phyloP scores from a whole-genome alignment of 441 rosid genomes.

The Gossypium davidsonii region DNA sequence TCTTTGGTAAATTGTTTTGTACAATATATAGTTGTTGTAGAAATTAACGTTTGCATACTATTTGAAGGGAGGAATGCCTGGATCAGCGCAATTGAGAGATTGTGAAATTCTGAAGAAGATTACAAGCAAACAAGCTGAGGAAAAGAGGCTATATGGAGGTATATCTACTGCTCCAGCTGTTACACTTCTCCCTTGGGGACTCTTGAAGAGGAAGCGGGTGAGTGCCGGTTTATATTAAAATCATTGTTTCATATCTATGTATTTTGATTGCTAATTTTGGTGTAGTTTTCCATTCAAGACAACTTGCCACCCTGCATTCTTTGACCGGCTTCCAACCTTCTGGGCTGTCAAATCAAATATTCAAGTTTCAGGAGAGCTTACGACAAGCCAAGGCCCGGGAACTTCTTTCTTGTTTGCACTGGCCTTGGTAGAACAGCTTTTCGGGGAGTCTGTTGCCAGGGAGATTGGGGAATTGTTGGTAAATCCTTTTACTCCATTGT shows the following conservation, averaged over 20 bases:
- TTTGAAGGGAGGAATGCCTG: conserved; percentile 97
- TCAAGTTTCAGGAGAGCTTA: conserved; percentile 81
- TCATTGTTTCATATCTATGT: conserved; percentile 1
- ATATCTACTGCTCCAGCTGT: conserved; percentile 92
- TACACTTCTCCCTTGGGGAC: conserved; percentile 96
- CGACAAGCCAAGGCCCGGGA: conserved; percentile 95
- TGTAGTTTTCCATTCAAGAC: conserved; percentile 58
- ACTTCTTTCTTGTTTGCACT: conserved; percentile 82
- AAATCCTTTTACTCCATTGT: conserved; percentile 10
- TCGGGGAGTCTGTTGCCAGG: conserved; percentile 66
- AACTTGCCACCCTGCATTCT: conserved; percentile 91
- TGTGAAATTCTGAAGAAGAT: conserved; percentile 55
- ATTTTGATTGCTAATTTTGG: conserved; percentile 42
- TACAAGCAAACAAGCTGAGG: conserved; percentile 67
- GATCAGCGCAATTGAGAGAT: conserved; percentile 81
- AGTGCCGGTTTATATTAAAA: conserved; percentile 7
- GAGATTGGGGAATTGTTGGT: conserved; percentile 66
- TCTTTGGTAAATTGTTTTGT: neutral
- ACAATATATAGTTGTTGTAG: neutral
- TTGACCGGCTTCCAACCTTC: conserved; percentile 72
- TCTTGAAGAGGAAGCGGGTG: conserved; percentile 67
- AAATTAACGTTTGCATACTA: neutral
- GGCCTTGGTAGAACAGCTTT: conserved; percentile 70
- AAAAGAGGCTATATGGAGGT: conserved; percentile 72
- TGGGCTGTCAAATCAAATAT: conserved; percentile 86